phyloP scores from a whole-genome alignment of 805 yeast genomes.

The Starmerella bombi region DNA sequence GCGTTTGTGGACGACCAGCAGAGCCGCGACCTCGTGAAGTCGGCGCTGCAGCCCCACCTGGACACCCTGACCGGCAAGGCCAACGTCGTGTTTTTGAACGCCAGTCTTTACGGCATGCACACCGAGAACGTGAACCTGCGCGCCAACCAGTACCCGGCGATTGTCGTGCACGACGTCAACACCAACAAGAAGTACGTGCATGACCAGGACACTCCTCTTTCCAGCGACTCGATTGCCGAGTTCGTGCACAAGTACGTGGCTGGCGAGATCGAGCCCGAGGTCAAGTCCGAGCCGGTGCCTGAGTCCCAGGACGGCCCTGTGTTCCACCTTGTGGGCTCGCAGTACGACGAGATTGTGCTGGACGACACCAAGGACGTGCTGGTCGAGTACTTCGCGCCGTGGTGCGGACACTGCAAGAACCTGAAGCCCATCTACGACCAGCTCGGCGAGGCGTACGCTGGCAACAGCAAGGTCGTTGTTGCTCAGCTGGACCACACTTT shows the following conservation, averaged over 20 bases:
- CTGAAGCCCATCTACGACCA: constrained; percentile 82
- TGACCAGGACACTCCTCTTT: constrained; percentile 42
- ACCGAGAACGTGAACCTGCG: constrained; percentile 78
- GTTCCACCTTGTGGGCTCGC: constrained; percentile 66
- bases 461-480: constrained; percentile 45
- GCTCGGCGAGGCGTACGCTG: constrained; percentile 54
- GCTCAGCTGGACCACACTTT: constrained; percentile 83
- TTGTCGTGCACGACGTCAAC: constrained; percentile 66
- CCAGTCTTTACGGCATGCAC: constrained; percentile 65
- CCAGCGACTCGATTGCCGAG: constrained; percentile 40
- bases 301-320: constrained; percentile 61
- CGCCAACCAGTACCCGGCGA: constrained; percentile 58
- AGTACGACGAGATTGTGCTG: constrained; percentile 55
- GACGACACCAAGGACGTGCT: constrained; percentile 58
- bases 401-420: constrained; percentile 95
- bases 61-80: constrained; percentile 64
- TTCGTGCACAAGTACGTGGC: constrained; percentile 51
- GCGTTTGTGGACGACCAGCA: constrained; percentile 64
- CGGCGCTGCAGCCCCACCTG: constrained; percentile 48
- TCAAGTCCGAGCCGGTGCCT: constrained; percentile 69
- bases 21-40: constrained; percentile 45
- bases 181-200: constrained; percentile 66
- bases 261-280: constrained; percentile 55
- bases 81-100: constrained; percentile 82
- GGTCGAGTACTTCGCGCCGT: constrained; percentile 67